Evolutionary conservation across 2,329 filamentous ascomycete species (phyloP).

Genomic region (Xylariaceae sp.): DNA sequence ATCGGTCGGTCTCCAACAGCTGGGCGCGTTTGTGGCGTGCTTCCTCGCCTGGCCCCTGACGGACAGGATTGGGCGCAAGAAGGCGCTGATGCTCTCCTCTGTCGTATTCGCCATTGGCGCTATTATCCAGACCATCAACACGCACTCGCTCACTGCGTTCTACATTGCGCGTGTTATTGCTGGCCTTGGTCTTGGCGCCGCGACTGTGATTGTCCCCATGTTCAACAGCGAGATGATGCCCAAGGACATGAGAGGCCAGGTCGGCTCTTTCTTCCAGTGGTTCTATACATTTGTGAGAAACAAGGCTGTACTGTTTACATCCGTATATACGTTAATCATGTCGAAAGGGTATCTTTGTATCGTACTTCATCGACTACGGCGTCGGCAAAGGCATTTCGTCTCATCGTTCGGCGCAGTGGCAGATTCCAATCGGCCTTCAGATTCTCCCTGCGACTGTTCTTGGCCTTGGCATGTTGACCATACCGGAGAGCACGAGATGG

Average conservation of each 20-base stretch:
- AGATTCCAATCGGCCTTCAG: conserved; percentile 52
- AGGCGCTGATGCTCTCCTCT: conserved; percentile 37
- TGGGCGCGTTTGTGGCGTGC: conserved; percentile 35
- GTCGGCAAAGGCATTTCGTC: conserved; percentile 34
- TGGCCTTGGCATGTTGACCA: conserved; percentile 44
- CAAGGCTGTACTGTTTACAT: background rate
- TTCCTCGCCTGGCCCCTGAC: conserved; percentile 34
- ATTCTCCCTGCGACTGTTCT: conserved; percentile 45
- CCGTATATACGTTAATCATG: background rate
- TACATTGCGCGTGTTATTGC: conserved; percentile 33
- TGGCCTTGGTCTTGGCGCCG: conserved; percentile 32
- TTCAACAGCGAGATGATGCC: conserved; percentile 40
- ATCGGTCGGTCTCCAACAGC: conserved; percentile 33
- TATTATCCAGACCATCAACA: conserved; percentile 41
- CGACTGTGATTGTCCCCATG: conserved; percentile 39
- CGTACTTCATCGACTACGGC: conserved; percentile 53
- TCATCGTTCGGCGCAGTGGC: conserved; percentile 46
- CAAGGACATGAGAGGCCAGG: conserved; percentile 43
- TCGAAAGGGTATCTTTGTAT: conserved; percentile 42
- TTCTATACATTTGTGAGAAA: conserved; percentile 37
- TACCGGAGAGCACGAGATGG: conserved; percentile 49
- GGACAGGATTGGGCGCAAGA: conserved; percentile 30
- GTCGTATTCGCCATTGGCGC: conserved; percentile 42
- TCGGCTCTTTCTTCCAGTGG: conserved; percentile 50
- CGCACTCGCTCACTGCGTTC: conserved; percentile 36